Conservation (phyloP, 257 asterid species). For the Gentiana macrophylla region DNA sequence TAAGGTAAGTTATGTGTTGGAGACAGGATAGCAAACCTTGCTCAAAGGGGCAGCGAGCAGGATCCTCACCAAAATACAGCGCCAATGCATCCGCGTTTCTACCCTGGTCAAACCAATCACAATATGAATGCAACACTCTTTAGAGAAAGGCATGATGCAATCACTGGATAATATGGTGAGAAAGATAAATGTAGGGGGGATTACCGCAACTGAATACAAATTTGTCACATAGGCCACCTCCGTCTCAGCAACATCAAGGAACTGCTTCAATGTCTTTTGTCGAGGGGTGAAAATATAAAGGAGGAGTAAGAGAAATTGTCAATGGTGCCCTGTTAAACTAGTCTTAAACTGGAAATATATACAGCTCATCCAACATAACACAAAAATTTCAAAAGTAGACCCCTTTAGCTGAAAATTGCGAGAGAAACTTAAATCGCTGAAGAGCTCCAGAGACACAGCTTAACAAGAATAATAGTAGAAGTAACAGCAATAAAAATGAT, state of each 20-base stretch:
- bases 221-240: conserved; percentile 64
- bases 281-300: conserved; percentile 5
- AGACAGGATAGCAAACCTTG: conserved; percentile 47
- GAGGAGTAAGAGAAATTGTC: not conserved
- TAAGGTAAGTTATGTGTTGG: not conserved
- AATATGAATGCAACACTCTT: conserved; percentile 5
- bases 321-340: not conserved
- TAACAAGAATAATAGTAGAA: too few relatives aligned
- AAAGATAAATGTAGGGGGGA: conserved; percentile 12
- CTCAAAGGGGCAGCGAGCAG: conserved; percentile 90
- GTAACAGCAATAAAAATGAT: too few relatives aligned
- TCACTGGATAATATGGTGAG: conserved; percentile 4
- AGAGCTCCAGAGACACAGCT: too few relatives aligned
- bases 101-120: conserved; percentile 49
- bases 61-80: conserved; percentile 95
- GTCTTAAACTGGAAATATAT: not conserved
- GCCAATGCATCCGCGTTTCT: conserved; percentile 95
- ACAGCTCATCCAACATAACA: not conserved
- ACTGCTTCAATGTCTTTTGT: conserved; percentile 71
- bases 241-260: conserved; percentile 65
- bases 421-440: too few relatives aligned
- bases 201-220: conserved; percentile 86
- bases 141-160: conserved; percentile 5
- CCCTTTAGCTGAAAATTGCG: not conserved
- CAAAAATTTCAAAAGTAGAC: not conserved